phyloP scores from a whole-genome alignment of 805 yeast species.

The Candida ipomoeae region DNA sequence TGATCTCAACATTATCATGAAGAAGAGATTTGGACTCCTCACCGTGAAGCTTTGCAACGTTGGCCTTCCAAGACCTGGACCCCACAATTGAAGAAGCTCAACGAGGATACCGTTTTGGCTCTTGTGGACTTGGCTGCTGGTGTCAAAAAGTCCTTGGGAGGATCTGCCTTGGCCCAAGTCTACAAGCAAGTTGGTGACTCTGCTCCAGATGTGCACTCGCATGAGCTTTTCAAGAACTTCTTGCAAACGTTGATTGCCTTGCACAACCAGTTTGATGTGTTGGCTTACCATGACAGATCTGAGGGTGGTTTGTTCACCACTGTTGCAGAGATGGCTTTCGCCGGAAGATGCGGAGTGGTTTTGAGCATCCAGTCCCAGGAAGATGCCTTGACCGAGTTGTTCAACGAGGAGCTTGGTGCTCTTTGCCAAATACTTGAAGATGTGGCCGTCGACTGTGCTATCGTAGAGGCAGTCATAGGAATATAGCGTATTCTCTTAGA shows the following conservation, averaged over 20 bases:
- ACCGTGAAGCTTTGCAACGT: slow-evolving; percentile 46
- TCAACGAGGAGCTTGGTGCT: slow-evolving; percentile 94
- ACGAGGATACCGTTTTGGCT: slow-evolving; percentile 60
- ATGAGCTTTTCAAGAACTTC: slow-evolving; percentile 60
- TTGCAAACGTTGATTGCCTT: slow-evolving; percentile 64
- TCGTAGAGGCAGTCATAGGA: no score
- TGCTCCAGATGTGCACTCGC: slow-evolving; percentile 79
- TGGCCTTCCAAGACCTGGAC: slow-evolving; percentile 88
- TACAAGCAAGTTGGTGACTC: slow-evolving; percentile 80
- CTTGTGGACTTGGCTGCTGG: slow-evolving; percentile 73
- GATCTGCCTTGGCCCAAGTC: slow-evolving; percentile 92
- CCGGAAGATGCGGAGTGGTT: slow-evolving; percentile 82
- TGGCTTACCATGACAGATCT: slow-evolving; percentile 91
- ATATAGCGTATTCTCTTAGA: no score
- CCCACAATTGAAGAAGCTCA: slow-evolving; percentile 59
- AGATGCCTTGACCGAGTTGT: slow-evolving; percentile 54
- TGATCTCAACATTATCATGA: slow-evolving; percentile 43
- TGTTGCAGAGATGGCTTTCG: slow-evolving; percentile 92
- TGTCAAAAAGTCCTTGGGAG: slow-evolving; percentile 65
- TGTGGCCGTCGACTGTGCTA: no score
- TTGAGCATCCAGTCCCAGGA: slow-evolving; percentile 42
- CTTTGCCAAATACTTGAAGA: slow-evolving; percentile 98
- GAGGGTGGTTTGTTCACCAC: slow-evolving; percentile 94
- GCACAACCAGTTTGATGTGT: slow-evolving; percentile 62
- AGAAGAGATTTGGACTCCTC: slow-evolving; percentile 43